Evolutionary conservation across 805 yeast genomes (phyloP), one percentile per base, ranked within the genome.

Genomic region (Nakazawaea ishiwadae): DNA sequence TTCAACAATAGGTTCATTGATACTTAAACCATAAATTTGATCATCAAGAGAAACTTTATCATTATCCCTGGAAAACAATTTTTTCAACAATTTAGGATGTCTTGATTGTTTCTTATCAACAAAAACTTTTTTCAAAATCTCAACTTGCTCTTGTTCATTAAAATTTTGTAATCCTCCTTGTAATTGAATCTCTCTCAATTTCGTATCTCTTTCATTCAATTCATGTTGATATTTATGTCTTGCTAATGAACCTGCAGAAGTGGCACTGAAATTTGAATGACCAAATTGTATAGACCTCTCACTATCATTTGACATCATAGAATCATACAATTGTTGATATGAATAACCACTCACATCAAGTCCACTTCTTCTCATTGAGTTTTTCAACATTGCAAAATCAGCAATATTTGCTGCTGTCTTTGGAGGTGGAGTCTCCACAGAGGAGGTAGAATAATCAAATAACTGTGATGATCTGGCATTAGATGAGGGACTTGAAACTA

Each of bases 191-290:
- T 52, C 21, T 38, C 50, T 61, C 47, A 30, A 60, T 44, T 43
- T 64, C 39, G 36, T 53, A 44, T 56, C 65, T 58, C 55, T 57
- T 53, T 20, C 66, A 46, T 5, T 62, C 35, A 21, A 8, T 15
- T 62, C 65, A 33, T 51, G 57, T 27, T 79, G 80, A 54, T 66
- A 69, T 51, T 74, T 82, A 56, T 87, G 95, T 53, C 95, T 73
- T 35, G 81, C 79, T 44, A 79, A 79, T 23, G 95, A 84, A 0
- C 95, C 95, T 1, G 96, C 95, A 48, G 93, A 82, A 0, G 96
- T 84, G 4, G 96, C 96, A 63, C 93, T 84, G 47, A 84, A 73
- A 56, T 85, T 93, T 27, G 89, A 81, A 41, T 68, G 69, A 1
- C 74, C 72, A 54, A 76, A 64, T 39, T 66, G 69, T 11, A 75